phyloP scores from a whole-genome alignment of 192 early-diverging fungal genomes.

The Coemansia sp. region DNA sequence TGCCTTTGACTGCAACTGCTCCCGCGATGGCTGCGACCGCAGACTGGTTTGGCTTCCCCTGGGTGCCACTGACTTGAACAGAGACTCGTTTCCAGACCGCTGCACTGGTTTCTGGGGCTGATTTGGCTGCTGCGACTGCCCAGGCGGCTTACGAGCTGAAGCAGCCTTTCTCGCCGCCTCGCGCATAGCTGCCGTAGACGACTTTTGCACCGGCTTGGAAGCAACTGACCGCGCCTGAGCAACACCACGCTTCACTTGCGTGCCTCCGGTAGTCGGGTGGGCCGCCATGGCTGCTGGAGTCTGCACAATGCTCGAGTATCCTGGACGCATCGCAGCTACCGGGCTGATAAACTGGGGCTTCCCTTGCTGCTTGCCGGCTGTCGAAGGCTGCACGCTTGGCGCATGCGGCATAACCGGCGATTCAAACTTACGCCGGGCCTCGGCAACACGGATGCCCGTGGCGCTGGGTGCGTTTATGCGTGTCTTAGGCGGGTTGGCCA shows the following conservation, averaged over 20 bases:
- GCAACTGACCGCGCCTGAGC: background rate
- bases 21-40: constrained; percentile 16
- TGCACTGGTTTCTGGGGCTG: background rate
- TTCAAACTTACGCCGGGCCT: constrained; percentile 40
- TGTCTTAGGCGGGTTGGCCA: constrained; percentile 1
- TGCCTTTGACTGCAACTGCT: constrained; percentile 1
- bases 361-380: background rate
- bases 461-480: constrained; percentile 7
- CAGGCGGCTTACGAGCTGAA: constrained; percentile 12
- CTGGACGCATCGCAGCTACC: constrained; percentile 46
- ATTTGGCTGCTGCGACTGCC: background rate
- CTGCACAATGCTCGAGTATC: constrained; percentile 29
- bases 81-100: constrained; percentile 18
- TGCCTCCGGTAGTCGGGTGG: background rate
- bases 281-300: constrained; percentile 8
- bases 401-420: background rate
- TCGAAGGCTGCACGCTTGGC: background rate
- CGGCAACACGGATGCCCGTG: constrained; percentile 28
- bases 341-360: constrained; percentile 21
- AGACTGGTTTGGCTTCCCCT: constrained; percentile 11
- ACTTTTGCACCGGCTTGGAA: constrained; percentile 21
- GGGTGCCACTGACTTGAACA: constrained; percentile 34
- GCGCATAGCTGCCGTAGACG: constrained; percentile 43
- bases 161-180: constrained; percentile 37
- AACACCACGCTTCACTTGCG: constrained; percentile 4